Evolutionary conservation across 306 rosid genomes (phyloP), one percentile per base, ranked within the genome.

Genomic region (Dryas drummondii): DNA sequence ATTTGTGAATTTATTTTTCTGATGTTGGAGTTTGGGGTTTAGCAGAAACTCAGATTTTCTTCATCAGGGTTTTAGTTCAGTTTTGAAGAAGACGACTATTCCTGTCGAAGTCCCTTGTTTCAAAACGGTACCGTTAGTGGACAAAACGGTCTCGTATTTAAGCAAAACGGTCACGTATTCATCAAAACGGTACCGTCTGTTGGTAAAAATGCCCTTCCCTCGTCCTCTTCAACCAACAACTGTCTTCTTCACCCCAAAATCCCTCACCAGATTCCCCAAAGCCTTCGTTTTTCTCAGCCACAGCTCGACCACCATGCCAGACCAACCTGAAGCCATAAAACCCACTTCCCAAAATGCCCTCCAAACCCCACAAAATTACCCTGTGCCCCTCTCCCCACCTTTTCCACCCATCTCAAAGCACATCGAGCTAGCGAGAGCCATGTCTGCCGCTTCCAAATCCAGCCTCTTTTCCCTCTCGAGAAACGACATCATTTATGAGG

Each of bases 371-470:
- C 76, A 68, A 4, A 87, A 74, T 65, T 91, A 88, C 86, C 97
- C 96, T 0, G 81, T 79, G 26, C 97, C 96, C 6, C 78, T 90
- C 17, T 94, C 97, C 53, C 98, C 94, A 9, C 89, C 87, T 40
- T 83, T 86, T 4, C 94, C 97, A 1, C 5, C 76, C 27, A 78
- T 94, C 78, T 94, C 98, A 9, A 94, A 94, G 74, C 72, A 88
- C 68, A 66, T 88, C 19, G 98, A 94, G 81, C 89, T 91, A 1
- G 70, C 64, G 71, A 88, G 96, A 26, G 96, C 98, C 73, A 76
- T 83, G 88, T 48, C 82, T 7, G 91, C 98, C 17, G 45, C 94
- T 17, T 90, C 98, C 19, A 94, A 79, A 32, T 94, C 97, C 32
- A 70, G 78, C 78, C 76, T 80, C 63, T 87, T 79, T 16, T 53